Conservation (phyloP, 2,329 filamentous ascomycete species). For the Alternaria infectoria region DNA sequence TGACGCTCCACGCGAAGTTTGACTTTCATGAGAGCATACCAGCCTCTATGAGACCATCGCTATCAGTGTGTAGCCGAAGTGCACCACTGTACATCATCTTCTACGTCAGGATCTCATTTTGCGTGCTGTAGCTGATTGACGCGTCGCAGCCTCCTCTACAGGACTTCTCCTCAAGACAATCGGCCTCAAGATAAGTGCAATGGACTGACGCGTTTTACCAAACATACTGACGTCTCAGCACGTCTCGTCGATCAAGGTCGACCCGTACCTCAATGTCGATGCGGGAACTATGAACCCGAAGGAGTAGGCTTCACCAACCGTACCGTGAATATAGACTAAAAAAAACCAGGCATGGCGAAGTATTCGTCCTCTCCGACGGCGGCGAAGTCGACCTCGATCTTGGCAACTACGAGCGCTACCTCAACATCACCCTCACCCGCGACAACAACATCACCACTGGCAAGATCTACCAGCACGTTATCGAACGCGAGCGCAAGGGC, state of each 20-base stretch:
- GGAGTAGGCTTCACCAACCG: slow-evolving; percentile 56
- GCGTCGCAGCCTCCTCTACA: slow-evolving; percentile 67
- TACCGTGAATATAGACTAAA: slow-evolving; percentile 12
- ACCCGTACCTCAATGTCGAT: slow-evolving; percentile 78
- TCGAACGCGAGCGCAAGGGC: slow-evolving; percentile 72
- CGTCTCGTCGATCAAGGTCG: slow-evolving; percentile 73
- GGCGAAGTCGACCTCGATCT: slow-evolving; percentile 78
- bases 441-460: slow-evolving; percentile 98
- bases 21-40: not conserved
- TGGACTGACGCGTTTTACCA: slow-evolving; percentile 16
- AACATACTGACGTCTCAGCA: slow-evolving; percentile 49
- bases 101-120: not conserved
- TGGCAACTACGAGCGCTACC: slow-evolving; percentile 80
- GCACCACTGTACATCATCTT: not conserved
- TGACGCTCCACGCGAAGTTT: not conserved
- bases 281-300: slow-evolving; percentile 74
- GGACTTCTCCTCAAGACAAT: slow-evolving; percentile 80
- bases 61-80: not conserved
- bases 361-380: slow-evolving; percentile 85
- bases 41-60: not conserved
- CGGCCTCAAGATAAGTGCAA: slow-evolving; percentile 73
- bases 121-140: slow-evolving; percentile 24
- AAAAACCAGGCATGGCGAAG: slow-evolving; percentile 75
- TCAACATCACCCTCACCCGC: slow-evolving; percentile 78
- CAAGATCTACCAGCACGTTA: slow-evolving; percentile 91